Percentiles rank a stretch among this genome's conserved stretches.
Evolutionary conservation across 2,329 filamentous ascomycete genomes (phyloP).

Genomic region (Hypoxylon sp.): DNA sequence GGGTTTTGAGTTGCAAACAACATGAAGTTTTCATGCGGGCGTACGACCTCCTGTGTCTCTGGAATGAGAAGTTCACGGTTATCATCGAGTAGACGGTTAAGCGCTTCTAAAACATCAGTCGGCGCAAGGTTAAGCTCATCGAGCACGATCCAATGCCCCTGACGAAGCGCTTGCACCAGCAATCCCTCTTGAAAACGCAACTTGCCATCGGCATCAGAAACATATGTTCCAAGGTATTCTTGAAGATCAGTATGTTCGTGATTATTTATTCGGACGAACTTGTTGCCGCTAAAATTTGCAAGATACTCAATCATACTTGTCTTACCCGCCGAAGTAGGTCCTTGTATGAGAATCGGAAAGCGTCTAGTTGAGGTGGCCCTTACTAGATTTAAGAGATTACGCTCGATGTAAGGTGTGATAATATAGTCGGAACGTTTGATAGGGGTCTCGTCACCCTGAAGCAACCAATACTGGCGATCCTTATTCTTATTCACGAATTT

Average conservation of each 20-base stretch:
- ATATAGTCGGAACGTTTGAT: slow-evolving; percentile 92
- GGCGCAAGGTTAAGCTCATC: slow-evolving; percentile 98
- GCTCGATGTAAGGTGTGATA: slow-evolving; percentile 93
- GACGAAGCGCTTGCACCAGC: slow-evolving; percentile 89
- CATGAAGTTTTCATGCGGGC: slow-evolving; percentile 95
- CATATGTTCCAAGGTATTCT: slow-evolving; percentile 95
- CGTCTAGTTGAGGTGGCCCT: slow-evolving; percentile 91
- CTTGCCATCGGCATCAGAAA: slow-evolving; percentile 87
- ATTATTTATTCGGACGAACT: slow-evolving; percentile 98
- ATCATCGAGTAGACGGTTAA: slow-evolving; percentile 96
- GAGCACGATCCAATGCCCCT: slow-evolving; percentile 97
- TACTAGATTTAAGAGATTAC: slow-evolving; percentile 94
- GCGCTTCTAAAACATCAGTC: slow-evolving; percentile 94
- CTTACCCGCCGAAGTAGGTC: slow-evolving; percentile 96
- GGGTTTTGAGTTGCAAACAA: slow-evolving; percentile 98
- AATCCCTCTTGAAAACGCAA: slow-evolving; percentile 94
- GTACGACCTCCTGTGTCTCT: slow-evolving; percentile 94
- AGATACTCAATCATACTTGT: slow-evolving; percentile 99
- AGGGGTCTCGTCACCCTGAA: slow-evolving; percentile 77
- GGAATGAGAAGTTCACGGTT: slow-evolving; percentile 96
- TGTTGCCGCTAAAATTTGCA: slow-evolving; percentile 96
- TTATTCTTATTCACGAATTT: slow-evolving; percentile 77
- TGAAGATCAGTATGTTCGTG: slow-evolving; percentile 99
- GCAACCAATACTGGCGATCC: slow-evolving; percentile 89
- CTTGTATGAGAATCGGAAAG: slow-evolving; percentile 95